Evolutionary conservation across 2,329 filamentous ascomycete genomes (phyloP).

Genomic region (Fusarium duplospermum): DNA sequence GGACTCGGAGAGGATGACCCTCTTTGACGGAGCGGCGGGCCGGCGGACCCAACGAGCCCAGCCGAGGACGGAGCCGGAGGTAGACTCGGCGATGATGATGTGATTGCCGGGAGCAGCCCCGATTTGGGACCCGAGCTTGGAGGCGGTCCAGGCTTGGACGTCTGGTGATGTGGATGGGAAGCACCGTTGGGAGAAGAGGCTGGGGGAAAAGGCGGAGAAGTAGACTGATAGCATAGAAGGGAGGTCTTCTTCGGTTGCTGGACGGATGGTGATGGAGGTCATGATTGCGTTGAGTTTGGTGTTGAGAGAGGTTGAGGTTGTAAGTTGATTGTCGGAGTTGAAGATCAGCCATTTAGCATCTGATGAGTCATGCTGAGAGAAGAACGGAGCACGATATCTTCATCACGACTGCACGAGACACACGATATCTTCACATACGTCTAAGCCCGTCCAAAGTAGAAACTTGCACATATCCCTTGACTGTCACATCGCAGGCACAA

Average conservation of each 20-base stretch:
- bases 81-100: slow-evolving; percentile 45
- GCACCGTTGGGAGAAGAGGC: slow-evolving; percentile 48
- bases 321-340: background rate
- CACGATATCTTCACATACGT: background rate
- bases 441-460: too few species aligned
- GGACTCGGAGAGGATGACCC: slow-evolving; percentile 35
- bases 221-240: slow-evolving; percentile 46
- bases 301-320: background rate
- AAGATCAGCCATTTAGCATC: background rate
- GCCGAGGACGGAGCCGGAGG: slow-evolving; percentile 39
- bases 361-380: slow-evolving; percentile 21
- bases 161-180: slow-evolving; percentile 43
- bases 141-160: slow-evolving; percentile 30
- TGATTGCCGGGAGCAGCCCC: slow-evolving; percentile 48
- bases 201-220: slow-evolving; percentile 46
- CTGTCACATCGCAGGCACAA: background rate
- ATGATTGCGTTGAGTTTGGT: slow-evolving; percentile 9
- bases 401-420: background rate
- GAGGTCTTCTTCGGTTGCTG: slow-evolving; percentile 51
- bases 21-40: slow-evolving; percentile 22
- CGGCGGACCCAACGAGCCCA: slow-evolving; percentile 51
- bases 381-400: background rate
- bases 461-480: background rate
- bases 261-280: slow-evolving; percentile 47
- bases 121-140: slow-evolving; percentile 39